phyloP scores from a whole-genome alignment of 2,329 filamentous ascomycete species.

The Pseudocercospora vitis region DNA sequence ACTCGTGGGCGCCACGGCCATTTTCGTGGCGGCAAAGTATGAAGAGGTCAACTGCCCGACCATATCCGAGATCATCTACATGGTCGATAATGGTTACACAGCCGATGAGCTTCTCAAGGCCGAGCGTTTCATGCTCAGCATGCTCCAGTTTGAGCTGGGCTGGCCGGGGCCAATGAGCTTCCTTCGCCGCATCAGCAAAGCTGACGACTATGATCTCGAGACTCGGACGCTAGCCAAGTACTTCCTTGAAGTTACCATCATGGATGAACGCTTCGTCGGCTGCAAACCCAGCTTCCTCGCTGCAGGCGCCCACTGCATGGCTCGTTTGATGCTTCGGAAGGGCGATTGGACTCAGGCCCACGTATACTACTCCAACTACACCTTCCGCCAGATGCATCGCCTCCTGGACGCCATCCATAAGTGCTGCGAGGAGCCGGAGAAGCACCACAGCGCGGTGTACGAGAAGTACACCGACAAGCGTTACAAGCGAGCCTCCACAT shows the following conservation, averaged over 20 bases:
- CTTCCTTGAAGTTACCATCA: constrained; percentile 92
- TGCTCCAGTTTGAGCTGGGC: constrained; percentile 92
- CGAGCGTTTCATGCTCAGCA: constrained; percentile 95
- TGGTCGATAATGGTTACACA: constrained; percentile 91
- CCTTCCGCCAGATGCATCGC: constrained; percentile 76
- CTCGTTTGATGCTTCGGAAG: constrained; percentile 83
- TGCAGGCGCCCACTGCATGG: constrained; percentile 88
- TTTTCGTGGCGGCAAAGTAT: constrained; percentile 95
- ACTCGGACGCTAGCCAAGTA: constrained; percentile 96
- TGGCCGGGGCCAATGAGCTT: constrained; percentile 99
- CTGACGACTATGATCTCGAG: constrained; percentile 94
- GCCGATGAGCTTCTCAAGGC: constrained; percentile 93
- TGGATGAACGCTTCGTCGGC: constrained; percentile 96
- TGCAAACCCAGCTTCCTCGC: constrained; percentile 87
- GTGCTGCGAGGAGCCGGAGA: constrained; percentile 77
- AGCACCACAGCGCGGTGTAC: constrained; percentile 82
- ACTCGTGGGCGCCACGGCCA: constrained; percentile 90
- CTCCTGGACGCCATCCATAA: constrained; percentile 78
- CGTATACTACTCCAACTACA: constrained; percentile 92
- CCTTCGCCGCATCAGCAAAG: constrained; percentile 93
- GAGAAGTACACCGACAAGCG: constrained; percentile 89
- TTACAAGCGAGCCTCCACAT: constrained; percentile 80
- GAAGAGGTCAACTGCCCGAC: constrained; percentile 99
- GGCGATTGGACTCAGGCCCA: constrained; percentile 84
- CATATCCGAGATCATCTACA: constrained; percentile 92